phyloP scores from a whole-genome alignment of 306 rosid species.

The Vicia sativa region DNA sequence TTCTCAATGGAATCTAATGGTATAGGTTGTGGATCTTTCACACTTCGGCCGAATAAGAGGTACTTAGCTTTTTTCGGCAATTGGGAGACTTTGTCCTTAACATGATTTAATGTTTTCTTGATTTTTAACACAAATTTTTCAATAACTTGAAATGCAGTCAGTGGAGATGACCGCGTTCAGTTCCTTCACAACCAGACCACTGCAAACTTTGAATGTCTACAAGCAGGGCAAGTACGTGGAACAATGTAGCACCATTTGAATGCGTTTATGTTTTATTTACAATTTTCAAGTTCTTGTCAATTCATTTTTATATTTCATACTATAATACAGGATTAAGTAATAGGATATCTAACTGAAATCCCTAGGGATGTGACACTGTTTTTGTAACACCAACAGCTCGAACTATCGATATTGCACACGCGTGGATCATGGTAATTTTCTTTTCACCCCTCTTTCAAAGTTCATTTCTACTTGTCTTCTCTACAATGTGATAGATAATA shows the following conservation, averaged over 20 bases:
- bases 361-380: slow-evolving; percentile 94
- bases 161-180: slow-evolving; percentile 86
- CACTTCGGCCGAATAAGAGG: slow-evolving; percentile 96
- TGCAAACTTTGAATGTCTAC: slow-evolving; percentile 77
- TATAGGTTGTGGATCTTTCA: slow-evolving; percentile 90
- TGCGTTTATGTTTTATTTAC: slow-evolving; percentile 32
- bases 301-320: slow-evolving; percentile 51
- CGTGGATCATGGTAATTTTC: slow-evolving; percentile 86
- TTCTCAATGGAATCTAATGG: slow-evolving; percentile 34
- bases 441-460: slow-evolving; percentile 1
- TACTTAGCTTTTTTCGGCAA: slow-evolving; percentile 41
- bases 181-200: slow-evolving; percentile 98
- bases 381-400: slow-evolving; percentile 98
- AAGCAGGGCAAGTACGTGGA: slow-evolving; percentile 71
- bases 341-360: slow-evolving; percentile 73
- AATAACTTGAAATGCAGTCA: slow-evolving; percentile 53
- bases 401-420: slow-evolving; percentile 85
- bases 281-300: slow-evolving; percentile 33
- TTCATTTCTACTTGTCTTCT: slow-evolving; percentile 30
- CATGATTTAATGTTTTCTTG: slow-evolving; percentile 17
- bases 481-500: slow-evolving; percentile 13
- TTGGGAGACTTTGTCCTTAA: slow-evolving; percentile 9
- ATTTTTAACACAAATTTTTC: slow-evolving; percentile 30
- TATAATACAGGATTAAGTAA: slow-evolving; percentile 69
- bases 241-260: slow-evolving; percentile 39